These are phyloP conservation scores for Nitzschia sp. DNA, from an alignment of 108 stramenopile species.

Conservation along the genomic window DNA sequence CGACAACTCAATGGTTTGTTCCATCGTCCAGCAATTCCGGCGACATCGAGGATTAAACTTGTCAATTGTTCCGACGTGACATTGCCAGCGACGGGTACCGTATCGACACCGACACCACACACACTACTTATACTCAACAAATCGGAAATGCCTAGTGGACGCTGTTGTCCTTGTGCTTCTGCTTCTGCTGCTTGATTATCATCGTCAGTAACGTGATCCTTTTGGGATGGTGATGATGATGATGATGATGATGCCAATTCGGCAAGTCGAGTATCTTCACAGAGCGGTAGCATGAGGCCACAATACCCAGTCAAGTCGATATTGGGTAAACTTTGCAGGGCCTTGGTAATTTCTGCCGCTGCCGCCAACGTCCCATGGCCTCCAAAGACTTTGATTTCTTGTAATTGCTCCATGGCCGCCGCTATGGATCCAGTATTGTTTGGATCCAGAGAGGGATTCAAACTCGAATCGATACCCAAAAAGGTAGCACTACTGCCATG, in stretches of 20 bases:
- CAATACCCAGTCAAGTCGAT: conserved; percentile 74
- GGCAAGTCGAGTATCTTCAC: conserved; percentile 74
- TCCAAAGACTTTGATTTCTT: conserved; percentile 71
- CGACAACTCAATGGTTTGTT: conserved; percentile 82
- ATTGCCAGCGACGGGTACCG: conserved; percentile 78
- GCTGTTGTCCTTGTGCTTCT: no score
- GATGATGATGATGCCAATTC: conserved; percentile 39
- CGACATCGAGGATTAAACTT: conserved; percentile 75
- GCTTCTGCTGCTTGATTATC: no score
- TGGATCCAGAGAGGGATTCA: conserved; percentile 84
- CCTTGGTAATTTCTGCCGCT: conserved; percentile 69
- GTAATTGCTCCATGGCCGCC: conserved; percentile 69
- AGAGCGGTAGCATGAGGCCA: conserved; percentile 85
- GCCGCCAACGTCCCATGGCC: conserved; percentile 69
- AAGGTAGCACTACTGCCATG: conserved; percentile 24
- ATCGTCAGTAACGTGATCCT: no score
- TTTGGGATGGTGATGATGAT: no score
- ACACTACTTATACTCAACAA: conserved; percentile 72
- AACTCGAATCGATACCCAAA: conserved; percentile 76
- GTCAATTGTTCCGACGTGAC: conserved; percentile 37
- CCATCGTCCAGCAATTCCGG: conserved; percentile 76
- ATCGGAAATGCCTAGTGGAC: conserved; percentile 39
- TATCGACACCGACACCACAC: conserved; percentile 88
- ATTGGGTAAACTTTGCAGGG: conserved; percentile 64
- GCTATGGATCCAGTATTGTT: conserved; percentile 62